Base-by-base conservation (phyloP, 805 yeast species). In the Candida orba region DNA sequence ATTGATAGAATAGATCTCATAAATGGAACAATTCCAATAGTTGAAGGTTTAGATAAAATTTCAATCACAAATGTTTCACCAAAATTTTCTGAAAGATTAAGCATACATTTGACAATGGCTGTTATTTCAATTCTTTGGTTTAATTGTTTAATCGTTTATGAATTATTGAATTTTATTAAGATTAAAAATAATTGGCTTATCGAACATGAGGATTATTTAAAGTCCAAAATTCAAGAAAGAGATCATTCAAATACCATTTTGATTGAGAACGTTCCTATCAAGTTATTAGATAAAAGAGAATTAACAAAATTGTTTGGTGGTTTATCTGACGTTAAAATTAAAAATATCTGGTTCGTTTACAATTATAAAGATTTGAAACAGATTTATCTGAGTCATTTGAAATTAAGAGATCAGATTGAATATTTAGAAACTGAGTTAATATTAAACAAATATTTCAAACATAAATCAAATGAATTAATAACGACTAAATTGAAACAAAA, bases 1-100 rank as follows among this genome's bases (percentile, higher is more conserved):
- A n/a, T 29, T 20, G 61, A 58, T 13, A 15, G 50, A n/a, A 35
- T 48, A 8, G 18, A 40, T 22, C 52, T 33, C 22, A 54, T 58
- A 1, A 58, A 58, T 43, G 60, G 60, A 2, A 50, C 56, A 1
- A 24, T 42, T 2, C 57, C 62, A 0, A 25, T 53, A 14, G 59
- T 60, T 3, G 44, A 50, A 4, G 87, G 89, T 0, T 63, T 89
- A 39, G 95, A 88, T 53, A 67, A 63, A 39, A 66, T 86, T 8
- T 84, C 95, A 17, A 74, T 85, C 59, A 78, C 93, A 4, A 83
- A 84, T 53, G 72, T 87, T 4, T 73, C 87, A 0, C 67, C 72
- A 6, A 52, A 68, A 2, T 74, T 76, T 37, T 72, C 78, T 0
- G 55, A 60, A 4, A 59, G 76, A 20, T 68, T 82, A 46, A 67